Evolutionary conservation across 768 basidiomycete genomes (phyloP), one percentile per base, ranked within the genome.

Genomic region (Coprinopsis strossmayeri): DNA sequence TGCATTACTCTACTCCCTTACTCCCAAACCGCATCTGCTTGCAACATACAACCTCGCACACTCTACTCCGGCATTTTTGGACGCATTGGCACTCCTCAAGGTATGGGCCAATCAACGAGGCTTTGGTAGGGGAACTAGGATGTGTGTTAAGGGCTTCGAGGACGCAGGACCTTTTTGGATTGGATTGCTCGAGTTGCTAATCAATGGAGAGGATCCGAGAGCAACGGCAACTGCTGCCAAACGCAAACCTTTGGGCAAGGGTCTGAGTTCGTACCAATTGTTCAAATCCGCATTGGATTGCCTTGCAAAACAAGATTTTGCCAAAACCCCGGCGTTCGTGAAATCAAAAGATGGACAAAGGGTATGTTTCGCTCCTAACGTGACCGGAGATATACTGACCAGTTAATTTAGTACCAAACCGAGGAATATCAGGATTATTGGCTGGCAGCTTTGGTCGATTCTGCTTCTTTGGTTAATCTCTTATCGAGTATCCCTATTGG

Each of bases 81-180:
- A 93, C 44, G 90, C 90, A 0, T 62, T 91, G 7, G 73, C 85
- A 0, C 71, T 97, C 1, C 77, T 97, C 13, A 78, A 91, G 9
- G 77, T 94, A 13, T 99, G 96, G 96, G 90, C 89, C 1, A 81
- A 83, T 43, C 87, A 93, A 56, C 74, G 93, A 34, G 91, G 91
- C 0, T 92, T 84, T 55, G 74, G 79, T 2, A 72, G 75, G 52
- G 79, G 84, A 10, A 62, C 66, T 2, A 65, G 70, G 34, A 59
- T 78, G 52, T 84, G 79, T 56, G 69, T 88, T 2, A 69, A 74
- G 13, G 89, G 89, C 13, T 93, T 84, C 59, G 86, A 81, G 57
- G 74, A 74, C 5, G 69, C 73, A 20, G 87, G 87, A 0, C 59
- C 71, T 3, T 85, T 74, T 77, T 92, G 90, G 90, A 66, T 67